Evolutionary conservation across 768 basidiomycete genomes (phyloP).

Genomic region (Boletus vermiculosoides): DNA sequence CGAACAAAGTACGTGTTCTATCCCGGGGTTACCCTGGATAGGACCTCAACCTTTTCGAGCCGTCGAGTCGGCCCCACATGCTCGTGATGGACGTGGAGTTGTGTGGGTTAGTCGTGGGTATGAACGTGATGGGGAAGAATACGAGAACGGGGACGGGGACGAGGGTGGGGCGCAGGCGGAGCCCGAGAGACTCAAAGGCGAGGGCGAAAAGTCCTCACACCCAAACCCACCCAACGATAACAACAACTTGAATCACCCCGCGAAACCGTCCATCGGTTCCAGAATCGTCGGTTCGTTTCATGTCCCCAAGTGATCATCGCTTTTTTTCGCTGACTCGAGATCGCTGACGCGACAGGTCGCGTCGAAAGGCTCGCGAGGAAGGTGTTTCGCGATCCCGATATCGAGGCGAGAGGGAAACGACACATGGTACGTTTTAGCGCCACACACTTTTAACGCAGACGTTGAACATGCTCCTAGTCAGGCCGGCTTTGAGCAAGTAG

Average conservation of each 20-base stretch:
- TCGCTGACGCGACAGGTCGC: background rate
- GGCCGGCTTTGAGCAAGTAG: constrained; percentile 1
- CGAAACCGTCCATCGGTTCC: background rate
- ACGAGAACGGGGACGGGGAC: background rate
- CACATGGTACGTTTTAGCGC: constrained; percentile 10
- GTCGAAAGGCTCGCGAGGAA: constrained; percentile 20
- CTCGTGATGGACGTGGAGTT: too few relatives aligned
- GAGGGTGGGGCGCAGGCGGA: background rate
- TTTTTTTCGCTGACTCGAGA: background rate
- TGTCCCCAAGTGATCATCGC: background rate
- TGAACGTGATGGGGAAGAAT: constrained; percentile 23
- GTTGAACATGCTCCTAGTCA: background rate
- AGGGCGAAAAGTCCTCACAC: background rate
- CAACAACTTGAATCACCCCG: background rate
- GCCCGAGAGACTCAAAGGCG: background rate
- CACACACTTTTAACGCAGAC: background rate
- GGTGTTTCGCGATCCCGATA: constrained; percentile 19
- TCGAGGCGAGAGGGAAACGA: constrained; percentile 17
- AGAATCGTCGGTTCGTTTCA: constrained; percentile 9
- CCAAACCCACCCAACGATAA: too few relatives aligned
- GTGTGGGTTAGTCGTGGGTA: constrained; percentile 13
- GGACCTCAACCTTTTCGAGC: background rate
- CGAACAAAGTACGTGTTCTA: background rate
- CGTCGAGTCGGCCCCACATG: background rate
- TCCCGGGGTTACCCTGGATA: constrained; percentile 9